Conservation (phyloP, 768 basidiomycete genomes). For the Lenzites betulinus region DNA sequence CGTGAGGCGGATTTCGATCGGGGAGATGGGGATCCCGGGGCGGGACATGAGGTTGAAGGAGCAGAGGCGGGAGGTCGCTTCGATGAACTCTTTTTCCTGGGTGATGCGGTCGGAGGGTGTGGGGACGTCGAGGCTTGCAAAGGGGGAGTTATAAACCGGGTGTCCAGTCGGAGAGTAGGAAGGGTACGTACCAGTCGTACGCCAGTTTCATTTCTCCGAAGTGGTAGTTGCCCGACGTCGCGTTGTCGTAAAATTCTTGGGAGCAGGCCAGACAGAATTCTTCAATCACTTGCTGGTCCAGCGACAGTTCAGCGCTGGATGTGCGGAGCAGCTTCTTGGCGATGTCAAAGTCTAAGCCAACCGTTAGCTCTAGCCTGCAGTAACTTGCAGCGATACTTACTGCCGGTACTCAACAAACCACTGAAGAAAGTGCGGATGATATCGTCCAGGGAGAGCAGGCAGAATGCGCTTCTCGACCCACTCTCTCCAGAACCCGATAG, state of each 20-base stretch:
- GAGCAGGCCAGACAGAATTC: constrained; percentile 80
- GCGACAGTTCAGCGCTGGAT: constrained; percentile 44
- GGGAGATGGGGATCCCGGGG: constrained; percentile 77
- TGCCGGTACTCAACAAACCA: constrained; percentile 83
- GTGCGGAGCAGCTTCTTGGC: constrained; percentile 63
- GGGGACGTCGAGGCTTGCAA: constrained; percentile 72
- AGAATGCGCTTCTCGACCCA: constrained; percentile 76
- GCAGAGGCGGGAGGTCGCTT: constrained; percentile 94
- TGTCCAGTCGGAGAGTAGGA: background rate
- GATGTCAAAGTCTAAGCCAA: constrained; percentile 57
- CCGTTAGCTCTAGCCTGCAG: constrained; percentile 12
- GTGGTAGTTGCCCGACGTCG: constrained; percentile 88
- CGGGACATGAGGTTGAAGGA: constrained; percentile 85
- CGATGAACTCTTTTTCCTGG: constrained; percentile 89
- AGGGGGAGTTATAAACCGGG: background rate
- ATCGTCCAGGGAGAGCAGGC: constrained; percentile 68
- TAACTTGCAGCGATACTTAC: constrained; percentile 53
- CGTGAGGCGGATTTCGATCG: constrained; percentile 90
- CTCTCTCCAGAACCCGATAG: constrained; percentile 65
- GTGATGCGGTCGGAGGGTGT: constrained; percentile 58
- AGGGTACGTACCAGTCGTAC: constrained; percentile 77
- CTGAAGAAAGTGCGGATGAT: constrained; percentile 81
- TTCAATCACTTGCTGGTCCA: constrained; percentile 60
- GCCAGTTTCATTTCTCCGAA: constrained; percentile 96
- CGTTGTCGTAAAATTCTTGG: constrained; percentile 94